Base-by-base conservation (phyloP, 768 basidiomycete genomes). In the Chalciporus piperatus region DNA sequence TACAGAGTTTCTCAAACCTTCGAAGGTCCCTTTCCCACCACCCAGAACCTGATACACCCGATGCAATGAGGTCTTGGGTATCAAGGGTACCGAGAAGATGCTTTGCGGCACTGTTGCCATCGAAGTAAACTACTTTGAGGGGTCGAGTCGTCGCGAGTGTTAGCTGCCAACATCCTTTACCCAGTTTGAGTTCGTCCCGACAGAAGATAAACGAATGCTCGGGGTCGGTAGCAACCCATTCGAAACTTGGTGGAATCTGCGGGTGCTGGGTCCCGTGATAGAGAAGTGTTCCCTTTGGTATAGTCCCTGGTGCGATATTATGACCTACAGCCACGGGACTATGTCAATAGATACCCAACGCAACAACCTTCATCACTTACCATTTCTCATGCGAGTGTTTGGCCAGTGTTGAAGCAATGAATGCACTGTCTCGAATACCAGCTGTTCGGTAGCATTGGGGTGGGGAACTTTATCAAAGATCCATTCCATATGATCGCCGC, bases 181-280 rank as follows among this genome's bases (percentile, higher is more conserved):
- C 59, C 10, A 38, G 51, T 17, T 48, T n/a, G 25, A 27, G n/a
- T 17, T 2, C 8, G 3, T 53, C 55, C 16, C 54, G 53, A 51
- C 75, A 75, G 57, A 78, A 76, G 4, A 73, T 17, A 10, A 69
- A 70, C 0, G 70, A 65, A 48, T 68, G 62, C 39, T 72, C 71
- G 12, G 65, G 62, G 38, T 72, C 68, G 4, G 58, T 52, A 12
- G 67, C 67, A 12, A 54, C 52, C 70, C 68, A 72, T 10, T 71
- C 63, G 4, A 64, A 62, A 17, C 37, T 43, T 11, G 47, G 45
- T 9, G 71, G 70, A 4, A 66, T 47, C 23, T 56, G 39, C 3
- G 52, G 25, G 22, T 52, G 52, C 14, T 25, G 25, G 2, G 59
- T 60, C 8, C 55, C 61, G 47, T 70, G 69, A 40, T 71, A 70